Evolutionary conservation across 2,329 filamentous ascomycete species (phyloP), one percentile per base, ranked within the genome.

Genomic region (Pseudogymnoascus sp.): DNA sequence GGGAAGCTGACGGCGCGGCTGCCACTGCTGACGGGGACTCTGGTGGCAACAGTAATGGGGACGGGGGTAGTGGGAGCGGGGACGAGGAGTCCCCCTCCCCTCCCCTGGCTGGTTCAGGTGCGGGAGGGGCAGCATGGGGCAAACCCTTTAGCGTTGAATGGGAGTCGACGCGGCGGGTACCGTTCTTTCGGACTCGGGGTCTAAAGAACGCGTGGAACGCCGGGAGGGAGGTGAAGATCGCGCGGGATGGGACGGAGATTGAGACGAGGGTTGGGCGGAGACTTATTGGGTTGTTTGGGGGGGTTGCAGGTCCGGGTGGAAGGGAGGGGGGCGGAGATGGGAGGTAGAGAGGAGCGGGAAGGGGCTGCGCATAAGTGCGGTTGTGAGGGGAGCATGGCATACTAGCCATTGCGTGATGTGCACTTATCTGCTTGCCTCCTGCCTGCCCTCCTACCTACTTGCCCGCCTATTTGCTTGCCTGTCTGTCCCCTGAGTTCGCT

Each of bases 201-300:
- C 77, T 97, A 63, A 84, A 93, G 36, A 97, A 97, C 72, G 89
- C 91, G 0, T 96, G 92, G 91, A 97, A 97, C 74, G 89, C 91
- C 3, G 96, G 97, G 71, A 82, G 93, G 61, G 93, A 97, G 72
- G 90, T 97, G 66, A 97, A 97, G 76, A 96, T 97, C 72, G 93
- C 93, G 23, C 84, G 93, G 70, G 93, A 97, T 70, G 93, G 93
- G 1, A 97, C 93, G 0, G 93, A 97, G 74, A 79, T 97, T 62
- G 93, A 97, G 75, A 90, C 93, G 28, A 84, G 81, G 31, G 84
- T 96, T 46, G 93, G 93, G 4, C 85, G 86, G 69, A 85, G 85
- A 69, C 78, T 97, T 62, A 80, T 96, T 66, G 86, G 87, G 49
- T 82, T 97, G 70, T 97, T 97, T 75, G 88, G 90, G 69, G 78